Base-by-base conservation (phyloP, 495 filamentous ascomycete species). In the Xylaria venustula region DNA sequence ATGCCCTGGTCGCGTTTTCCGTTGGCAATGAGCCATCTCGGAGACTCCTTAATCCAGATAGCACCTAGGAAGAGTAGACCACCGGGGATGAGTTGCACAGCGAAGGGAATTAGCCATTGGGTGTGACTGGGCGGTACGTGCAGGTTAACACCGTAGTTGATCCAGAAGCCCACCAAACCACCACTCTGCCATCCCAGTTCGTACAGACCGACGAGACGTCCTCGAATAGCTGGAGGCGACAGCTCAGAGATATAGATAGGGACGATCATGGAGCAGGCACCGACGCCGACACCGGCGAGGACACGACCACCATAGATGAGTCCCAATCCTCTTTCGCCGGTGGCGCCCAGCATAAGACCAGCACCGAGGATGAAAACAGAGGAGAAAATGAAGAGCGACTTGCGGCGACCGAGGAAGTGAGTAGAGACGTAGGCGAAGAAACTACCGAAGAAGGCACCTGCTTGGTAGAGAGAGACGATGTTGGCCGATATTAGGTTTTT, bases 181-280 rank as follows among this genome's bases (percentile, higher is more conserved):
- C 87, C 88, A 64, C 88, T 78, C 71, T 90, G 88, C 84, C 87
- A 90, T 11, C 87, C 85, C 40, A 90, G 73, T 71, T 90, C 87
- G 66, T 88, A 91, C 25, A 91, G 77, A 64, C 87, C 86, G 51
- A 83, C 81, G 8, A 85, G 72, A 36, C 79, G 68, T 15, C 83
- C 82, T 32, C 83, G 73, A 57, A 85, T 73, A 19, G 82, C 79
- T 0, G 83, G 83, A 0, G 82, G 83, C 7, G 81, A 64, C n/a
- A 84, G 67, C 64, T 85, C 82, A 11, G 78, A 78, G 62, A 85
- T 85, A 67, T 85, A 85, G 67, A 85, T 84, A 14, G 82, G 83
- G 14, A 79, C 75, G 59, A 84, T 69, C 66, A 79, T 83, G 34
- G 74, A 79, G n/a, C 68, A 69, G 28, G 76, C 81, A 44, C 82